Percentiles rank a stretch among this genome's conserved stretches.
These are phyloP conservation scores for Cyberlindnera nakhonratchasimensis DNA, from an alignment of 805 yeast genomes.

Conservation along the genomic window DNA sequence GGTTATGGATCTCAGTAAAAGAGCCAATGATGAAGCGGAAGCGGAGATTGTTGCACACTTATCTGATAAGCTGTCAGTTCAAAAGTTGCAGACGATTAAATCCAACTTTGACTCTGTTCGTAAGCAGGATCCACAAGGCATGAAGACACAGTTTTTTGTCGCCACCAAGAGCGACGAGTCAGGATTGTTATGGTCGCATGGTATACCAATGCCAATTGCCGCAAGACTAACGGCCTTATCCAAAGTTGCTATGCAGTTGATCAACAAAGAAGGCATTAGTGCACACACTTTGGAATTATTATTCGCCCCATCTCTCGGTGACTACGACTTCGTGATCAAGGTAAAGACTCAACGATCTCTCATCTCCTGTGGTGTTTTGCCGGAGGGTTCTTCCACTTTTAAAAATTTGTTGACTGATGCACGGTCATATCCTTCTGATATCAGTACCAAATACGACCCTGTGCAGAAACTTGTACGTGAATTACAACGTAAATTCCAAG, in stretches of 20 bases:
- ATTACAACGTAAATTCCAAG: constrained; percentile 58
- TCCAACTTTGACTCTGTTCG: constrained; percentile 66
- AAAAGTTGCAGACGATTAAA: constrained; percentile 58
- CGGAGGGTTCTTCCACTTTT: constrained; percentile 42
- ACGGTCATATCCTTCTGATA: constrained; percentile 33
- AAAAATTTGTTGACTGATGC: constrained; percentile 48
- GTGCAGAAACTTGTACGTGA: constrained; percentile 57
- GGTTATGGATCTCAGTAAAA: constrained; percentile 69
- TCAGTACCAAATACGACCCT: constrained; percentile 56
- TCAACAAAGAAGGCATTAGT: constrained; percentile 43
- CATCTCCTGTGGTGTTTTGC: constrained; percentile 51
- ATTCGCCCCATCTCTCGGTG: constrained; percentile 79
- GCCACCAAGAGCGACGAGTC: constrained; percentile 83
- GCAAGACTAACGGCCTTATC: constrained; percentile 85
- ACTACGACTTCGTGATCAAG: constrained; percentile 76
- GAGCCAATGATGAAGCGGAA: constrained; percentile 37
- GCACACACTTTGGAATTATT: constrained; percentile 47
- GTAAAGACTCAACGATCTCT: constrained; percentile 46
- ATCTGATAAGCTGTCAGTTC: constrained; percentile 59
- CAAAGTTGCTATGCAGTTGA: constrained; percentile 61
- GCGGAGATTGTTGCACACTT: constrained; percentile 40
- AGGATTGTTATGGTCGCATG: constrained; percentile 78
- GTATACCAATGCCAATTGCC: constrained; percentile 68
- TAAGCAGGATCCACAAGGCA: constrained; percentile 75
- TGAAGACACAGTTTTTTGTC: constrained; percentile 75